phyloP scores from a whole-genome alignment of 805 yeast species.

The Cyberlindnera xishuangbannaensis region DNA sequence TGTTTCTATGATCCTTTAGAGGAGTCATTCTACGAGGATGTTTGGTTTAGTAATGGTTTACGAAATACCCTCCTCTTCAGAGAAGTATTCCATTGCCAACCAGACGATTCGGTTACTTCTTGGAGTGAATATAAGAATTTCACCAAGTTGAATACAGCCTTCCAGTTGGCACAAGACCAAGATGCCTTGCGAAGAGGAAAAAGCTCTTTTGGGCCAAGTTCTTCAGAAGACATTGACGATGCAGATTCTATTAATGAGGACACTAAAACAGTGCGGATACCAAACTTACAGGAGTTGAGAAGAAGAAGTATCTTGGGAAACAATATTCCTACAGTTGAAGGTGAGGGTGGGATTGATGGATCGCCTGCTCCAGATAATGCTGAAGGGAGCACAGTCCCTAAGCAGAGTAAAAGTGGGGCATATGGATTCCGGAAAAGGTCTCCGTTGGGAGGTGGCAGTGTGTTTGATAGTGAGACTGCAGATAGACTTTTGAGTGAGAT shows the following conservation, averaged over 20 bases:
- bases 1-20: constrained; percentile 81
- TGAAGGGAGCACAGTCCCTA: constrained; percentile 6
- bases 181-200: constrained; percentile 16
- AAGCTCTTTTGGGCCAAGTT: no score
- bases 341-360: background rate
- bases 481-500: constrained; percentile 64
- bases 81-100: constrained; percentile 87
- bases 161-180: constrained; percentile 31
- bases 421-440: constrained; percentile 30
- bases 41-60: constrained; percentile 79
- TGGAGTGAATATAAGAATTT: constrained; percentile 87
- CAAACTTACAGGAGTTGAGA: constrained; percentile 8
- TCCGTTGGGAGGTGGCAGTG: constrained; percentile 35
- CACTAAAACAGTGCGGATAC: constrained; percentile 10
- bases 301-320: constrained; percentile 10
- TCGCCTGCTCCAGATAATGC: background rate
- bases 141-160: constrained; percentile 54
- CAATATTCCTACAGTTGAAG: constrained; percentile 1
- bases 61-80: constrained; percentile 79
- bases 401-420: constrained; percentile 33
- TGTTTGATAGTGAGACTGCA: constrained; percentile 71
- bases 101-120: constrained; percentile 82
- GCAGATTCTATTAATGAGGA: no score
- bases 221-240: no score
- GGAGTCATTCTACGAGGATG: constrained; percentile 75